These are phyloP conservation scores for Claviceps africana DNA, from an alignment of 2,329 filamentous ascomycete species.

Conservation along the genomic window DNA sequence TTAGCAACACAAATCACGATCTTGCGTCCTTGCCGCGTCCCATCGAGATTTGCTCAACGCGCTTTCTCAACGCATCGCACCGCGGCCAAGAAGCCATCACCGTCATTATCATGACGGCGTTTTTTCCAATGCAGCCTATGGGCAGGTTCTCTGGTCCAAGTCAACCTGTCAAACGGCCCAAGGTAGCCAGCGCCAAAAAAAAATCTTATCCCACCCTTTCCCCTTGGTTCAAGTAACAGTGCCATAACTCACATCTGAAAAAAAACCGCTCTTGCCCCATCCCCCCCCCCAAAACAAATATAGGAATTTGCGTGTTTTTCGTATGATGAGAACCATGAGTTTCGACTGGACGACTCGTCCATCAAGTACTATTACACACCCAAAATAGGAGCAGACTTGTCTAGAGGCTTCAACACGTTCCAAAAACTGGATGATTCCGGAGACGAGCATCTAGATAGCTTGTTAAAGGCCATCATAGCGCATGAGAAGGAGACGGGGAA, in stretches of 20 bases:
- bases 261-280: neutral
- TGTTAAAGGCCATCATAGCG: conserved; percentile 61
- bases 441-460: conserved; percentile 79
- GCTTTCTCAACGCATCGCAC: neutral
- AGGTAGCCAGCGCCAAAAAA: conserved; percentile 27
- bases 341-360: conserved; percentile 63
- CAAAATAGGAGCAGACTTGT: conserved; percentile 56
- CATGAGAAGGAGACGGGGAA: conserved; percentile 56
- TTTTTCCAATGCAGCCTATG: conserved; percentile 56
- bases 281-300: neutral
- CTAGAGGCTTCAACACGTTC: conserved; percentile 68
- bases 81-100: neutral
- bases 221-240: neutral
- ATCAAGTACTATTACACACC: conserved; percentile 82
- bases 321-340: conserved; percentile 71
- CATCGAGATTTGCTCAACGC: neutral
- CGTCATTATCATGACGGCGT: conserved; percentile 13
- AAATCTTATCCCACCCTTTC: neutral
- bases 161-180: conserved; percentile 61
- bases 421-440: conserved; percentile 64
- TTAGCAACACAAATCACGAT: neutral
- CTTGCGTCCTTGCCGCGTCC: neutral
- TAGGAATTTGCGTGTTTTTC: conserved; percentile 90
- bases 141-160: conserved; percentile 52
- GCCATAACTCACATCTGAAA: neutral